Evolutionary conservation across 2,329 filamentous ascomycete species (phyloP).

Genomic region (Penicillium sp.): DNA sequence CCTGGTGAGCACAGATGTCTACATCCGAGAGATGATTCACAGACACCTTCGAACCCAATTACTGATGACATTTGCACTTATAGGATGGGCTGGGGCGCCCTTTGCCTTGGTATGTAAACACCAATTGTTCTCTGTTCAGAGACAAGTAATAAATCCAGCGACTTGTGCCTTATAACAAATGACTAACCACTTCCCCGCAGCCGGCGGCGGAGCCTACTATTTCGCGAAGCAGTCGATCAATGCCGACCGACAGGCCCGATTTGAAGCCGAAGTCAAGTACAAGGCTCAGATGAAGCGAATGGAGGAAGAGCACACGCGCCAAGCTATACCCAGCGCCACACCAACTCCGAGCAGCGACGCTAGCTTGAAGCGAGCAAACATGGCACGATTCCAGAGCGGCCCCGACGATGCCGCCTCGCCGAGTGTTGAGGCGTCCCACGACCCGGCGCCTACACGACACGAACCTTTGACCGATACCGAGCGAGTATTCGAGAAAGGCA

Average conservation of each 20-base stretch:
- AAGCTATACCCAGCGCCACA: conserved; percentile 22
- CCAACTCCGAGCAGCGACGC: conserved; percentile 27
- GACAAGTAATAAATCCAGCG: background rate
- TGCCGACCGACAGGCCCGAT: conserved; percentile 73
- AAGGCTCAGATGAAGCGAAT: conserved; percentile 39
- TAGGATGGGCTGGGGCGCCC: conserved; percentile 88
- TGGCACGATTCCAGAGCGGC: conserved; percentile 29
- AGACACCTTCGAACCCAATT: background rate
- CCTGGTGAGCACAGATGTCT: conserved; percentile 50
- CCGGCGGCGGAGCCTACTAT: conserved; percentile 88
- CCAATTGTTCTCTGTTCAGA: background rate
- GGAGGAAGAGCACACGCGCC: conserved; percentile 37
- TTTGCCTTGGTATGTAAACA: conserved; percentile 71
- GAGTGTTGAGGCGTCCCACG: conserved; percentile 68
- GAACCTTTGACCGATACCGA: conserved; percentile 70
- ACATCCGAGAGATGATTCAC: background rate
- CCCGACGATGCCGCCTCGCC: conserved; percentile 60
- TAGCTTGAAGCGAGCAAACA: conserved; percentile 38
- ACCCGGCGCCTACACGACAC: conserved; percentile 84
- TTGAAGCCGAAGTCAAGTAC: conserved; percentile 67
- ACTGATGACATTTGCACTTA: conserved; percentile 20
- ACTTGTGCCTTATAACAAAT: background rate
- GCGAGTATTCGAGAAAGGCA: conserved; percentile 72
- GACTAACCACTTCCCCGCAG: conserved; percentile 45
- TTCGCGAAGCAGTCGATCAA: conserved; percentile 96